phyloP scores from a whole-genome alignment of 2,329 filamentous ascomycete genomes.

The Fusarium sp. region DNA sequence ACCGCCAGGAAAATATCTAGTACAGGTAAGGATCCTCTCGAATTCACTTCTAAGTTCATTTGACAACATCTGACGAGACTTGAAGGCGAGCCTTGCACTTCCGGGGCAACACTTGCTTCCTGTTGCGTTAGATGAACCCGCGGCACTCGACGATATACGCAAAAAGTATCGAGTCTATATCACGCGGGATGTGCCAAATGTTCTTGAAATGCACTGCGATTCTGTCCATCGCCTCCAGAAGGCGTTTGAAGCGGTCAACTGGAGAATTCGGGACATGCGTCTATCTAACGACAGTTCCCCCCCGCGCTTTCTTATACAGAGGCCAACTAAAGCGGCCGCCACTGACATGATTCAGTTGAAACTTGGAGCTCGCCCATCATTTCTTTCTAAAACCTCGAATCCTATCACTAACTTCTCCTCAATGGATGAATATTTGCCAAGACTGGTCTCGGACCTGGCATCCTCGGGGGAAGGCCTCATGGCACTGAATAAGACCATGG shows the following conservation, averaged over 20 bases:
- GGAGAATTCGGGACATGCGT: constrained; percentile 45
- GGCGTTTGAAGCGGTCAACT: constrained; percentile 43
- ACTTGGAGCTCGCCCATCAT: constrained; percentile 37
- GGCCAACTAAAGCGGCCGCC: constrained; percentile 15
- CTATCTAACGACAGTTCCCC: constrained; percentile 37
- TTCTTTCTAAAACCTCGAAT: neutral
- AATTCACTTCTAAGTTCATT: neutral
- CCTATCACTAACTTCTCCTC: constrained; percentile 3
- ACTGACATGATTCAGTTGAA: constrained; percentile 34
- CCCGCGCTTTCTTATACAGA: constrained; percentile 42
- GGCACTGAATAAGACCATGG: constrained; percentile 37
- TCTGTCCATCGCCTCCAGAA: constrained; percentile 37
- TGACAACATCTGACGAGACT: neutral
- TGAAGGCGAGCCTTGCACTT: constrained; percentile 39
- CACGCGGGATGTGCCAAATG: constrained; percentile 28
- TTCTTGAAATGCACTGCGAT: constrained; percentile 41
- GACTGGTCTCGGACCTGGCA: constrained; percentile 32
- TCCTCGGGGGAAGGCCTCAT: constrained; percentile 38
- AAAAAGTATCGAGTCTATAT: constrained; percentile 46
- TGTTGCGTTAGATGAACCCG: constrained; percentile 33
- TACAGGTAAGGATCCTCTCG: constrained; percentile 34
- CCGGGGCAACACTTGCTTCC: constrained; percentile 42
- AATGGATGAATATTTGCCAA: constrained; percentile 27
- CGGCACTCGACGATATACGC: constrained; percentile 42
- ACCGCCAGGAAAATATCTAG: constrained; percentile 31